Percentiles rank a stretch among this genome's conserved stretches.
Evolutionary conservation across 2,329 filamentous ascomycete genomes (phyloP).

Genomic region (Penicillium glabrum): DNA sequence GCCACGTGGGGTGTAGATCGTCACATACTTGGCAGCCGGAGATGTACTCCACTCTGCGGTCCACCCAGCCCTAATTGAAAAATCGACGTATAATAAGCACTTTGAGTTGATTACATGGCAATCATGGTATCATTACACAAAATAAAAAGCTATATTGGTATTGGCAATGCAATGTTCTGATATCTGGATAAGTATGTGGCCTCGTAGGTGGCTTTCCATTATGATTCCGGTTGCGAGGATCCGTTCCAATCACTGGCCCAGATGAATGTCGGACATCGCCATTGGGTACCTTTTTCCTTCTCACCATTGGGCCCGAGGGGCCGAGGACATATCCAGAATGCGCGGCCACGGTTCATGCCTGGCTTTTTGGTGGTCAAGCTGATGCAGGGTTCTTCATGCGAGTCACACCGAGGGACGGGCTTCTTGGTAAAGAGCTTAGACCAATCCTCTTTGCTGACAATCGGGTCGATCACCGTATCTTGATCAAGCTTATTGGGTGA

Average conservation of each 20-base stretch:
- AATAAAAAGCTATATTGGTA: background rate
- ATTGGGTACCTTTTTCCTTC: constrained; percentile 80
- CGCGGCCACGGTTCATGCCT: constrained; percentile 72
- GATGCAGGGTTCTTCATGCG: constrained; percentile 81
- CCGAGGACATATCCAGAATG: constrained; percentile 69
- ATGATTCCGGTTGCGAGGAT: constrained; percentile 6
- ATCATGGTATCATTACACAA: background rate
- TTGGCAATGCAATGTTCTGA: background rate
- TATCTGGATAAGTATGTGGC: background rate
- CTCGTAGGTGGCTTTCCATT: background rate
- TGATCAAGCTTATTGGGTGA: constrained; percentile 29
- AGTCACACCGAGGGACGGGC: constrained; percentile 73
- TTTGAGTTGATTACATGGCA: too few species aligned
- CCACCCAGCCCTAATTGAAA: background rate
- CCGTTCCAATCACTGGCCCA: constrained; percentile 65
- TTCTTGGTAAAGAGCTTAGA: constrained; percentile 77
- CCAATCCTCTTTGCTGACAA: constrained; percentile 79
- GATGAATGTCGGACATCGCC: constrained; percentile 84
- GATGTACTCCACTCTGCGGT: background rate
- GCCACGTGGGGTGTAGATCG: background rate
- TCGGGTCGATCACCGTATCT: constrained; percentile 62
- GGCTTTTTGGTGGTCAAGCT: constrained; percentile 83
- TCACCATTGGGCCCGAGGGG: constrained; percentile 82
- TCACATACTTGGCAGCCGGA: background rate
- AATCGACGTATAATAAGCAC: too few species aligned